Base-by-base conservation (phyloP, 192 early-diverging fungal species). In the Gamsiella multidivaricata region DNA sequence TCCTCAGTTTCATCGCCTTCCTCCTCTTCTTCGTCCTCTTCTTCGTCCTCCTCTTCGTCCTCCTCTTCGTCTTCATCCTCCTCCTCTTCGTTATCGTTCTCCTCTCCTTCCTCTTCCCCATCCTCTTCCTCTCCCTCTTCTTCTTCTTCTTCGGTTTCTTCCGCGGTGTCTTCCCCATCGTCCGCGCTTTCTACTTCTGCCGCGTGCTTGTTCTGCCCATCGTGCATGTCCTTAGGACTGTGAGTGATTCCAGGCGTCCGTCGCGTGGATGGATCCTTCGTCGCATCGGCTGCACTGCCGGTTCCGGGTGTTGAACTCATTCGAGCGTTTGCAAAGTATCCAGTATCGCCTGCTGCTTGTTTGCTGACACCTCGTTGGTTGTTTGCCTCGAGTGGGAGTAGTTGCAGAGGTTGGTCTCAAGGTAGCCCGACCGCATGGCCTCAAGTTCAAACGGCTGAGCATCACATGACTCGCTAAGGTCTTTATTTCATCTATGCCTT, bases 11-110 rank as follows among this genome's bases (percentile, higher is more conserved):
- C 69, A 18, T 64, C 41, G 23, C 43, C 49, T 15, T 65, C 66
- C 23, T 70, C 54, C 3, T 61, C 51, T 17, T 65, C 58, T 18
- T 80, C 66, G 0, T 72, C 65, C 11, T 70, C 54, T 17, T 63
- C 65, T 7, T 70, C 60, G 0, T 47, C 49, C 7, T 88, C 84
- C 6, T 86, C 86, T 20, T 89, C 88, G 15, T 74, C 61, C 29
- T 76, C 83, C 5, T 84, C 83, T 33, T 59, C 64, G 0, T 72
- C 65, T 1, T 79, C 79, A 1, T 58, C 64, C 17, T 63, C 74
- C 14, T 78, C 79, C 9, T 79, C 81, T 17, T 65, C 69, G 6
- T 83, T 82, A 3, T 70, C 69, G 2, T 74, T 70, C 2, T 46
- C 46, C 41, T 83, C 64, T 1, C 68, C 75, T 18, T 73, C 69